These are phyloP conservation scores for Aspergillus thermomutatus DNA, from an alignment of 2,329 filamentous ascomycete species.

Conservation along the genomic window DNA sequence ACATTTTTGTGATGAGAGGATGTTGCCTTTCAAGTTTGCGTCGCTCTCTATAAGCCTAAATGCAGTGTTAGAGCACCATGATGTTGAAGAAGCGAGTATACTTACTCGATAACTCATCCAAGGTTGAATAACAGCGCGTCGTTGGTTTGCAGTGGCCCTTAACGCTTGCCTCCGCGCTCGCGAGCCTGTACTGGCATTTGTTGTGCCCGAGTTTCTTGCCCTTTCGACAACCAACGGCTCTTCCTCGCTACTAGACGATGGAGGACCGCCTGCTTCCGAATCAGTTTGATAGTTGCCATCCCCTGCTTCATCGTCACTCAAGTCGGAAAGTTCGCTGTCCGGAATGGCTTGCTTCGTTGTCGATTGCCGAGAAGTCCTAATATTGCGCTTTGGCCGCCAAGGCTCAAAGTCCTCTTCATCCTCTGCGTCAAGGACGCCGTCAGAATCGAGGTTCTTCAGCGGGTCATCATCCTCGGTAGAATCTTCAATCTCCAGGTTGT, in stretches of 20 bases:
- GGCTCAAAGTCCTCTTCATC: constrained; percentile 15
- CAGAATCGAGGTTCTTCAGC: constrained; percentile 9
- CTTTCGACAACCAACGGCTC: constrained; percentile 7
- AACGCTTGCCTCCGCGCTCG: constrained; percentile 1
- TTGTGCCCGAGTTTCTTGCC: not conserved
- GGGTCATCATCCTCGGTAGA: constrained; percentile 15
- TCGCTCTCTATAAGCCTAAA: constrained; percentile 53
- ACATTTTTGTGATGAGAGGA: constrained; percentile 79
- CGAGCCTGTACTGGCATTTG: constrained; percentile 3
- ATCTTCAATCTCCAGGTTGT: constrained; percentile 22
- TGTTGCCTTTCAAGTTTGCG: constrained; percentile 70
- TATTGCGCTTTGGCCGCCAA: constrained; percentile 12
- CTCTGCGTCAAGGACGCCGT: constrained; percentile 9
- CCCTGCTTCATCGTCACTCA: constrained; percentile 10
- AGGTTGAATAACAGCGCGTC: constrained; percentile 3
- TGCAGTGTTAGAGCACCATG: constrained; percentile 20
- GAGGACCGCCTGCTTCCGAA: constrained; percentile 7
- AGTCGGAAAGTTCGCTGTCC: constrained; percentile 13
- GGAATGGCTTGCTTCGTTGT: constrained; percentile 8
- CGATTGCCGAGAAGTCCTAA: constrained; percentile 10
- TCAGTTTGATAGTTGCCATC: constrained; percentile 14
- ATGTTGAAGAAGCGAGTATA: constrained; percentile 8
- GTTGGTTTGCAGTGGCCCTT: not conserved
- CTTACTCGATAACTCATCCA: constrained; percentile 30
- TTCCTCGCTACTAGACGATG: constrained; percentile 18